These are phyloP conservation scores for Cladophialophora yegresii DNA, from an alignment of 2,329 filamentous ascomycete genomes.

Conservation along the genomic window DNA sequence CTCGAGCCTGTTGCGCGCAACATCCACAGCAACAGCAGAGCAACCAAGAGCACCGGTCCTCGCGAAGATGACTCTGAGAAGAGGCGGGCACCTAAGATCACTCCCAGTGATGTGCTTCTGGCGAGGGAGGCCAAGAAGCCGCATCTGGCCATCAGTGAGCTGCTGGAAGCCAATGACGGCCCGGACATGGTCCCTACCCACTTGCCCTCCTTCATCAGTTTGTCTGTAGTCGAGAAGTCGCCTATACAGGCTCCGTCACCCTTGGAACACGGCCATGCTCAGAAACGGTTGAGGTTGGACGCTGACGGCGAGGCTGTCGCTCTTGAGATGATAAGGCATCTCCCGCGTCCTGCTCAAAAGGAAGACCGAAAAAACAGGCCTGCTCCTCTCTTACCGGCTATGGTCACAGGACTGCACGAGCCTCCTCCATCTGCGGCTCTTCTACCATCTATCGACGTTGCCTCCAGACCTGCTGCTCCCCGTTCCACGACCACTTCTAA, in stretches of 20 bases:
- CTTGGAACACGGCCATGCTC: slow-evolving; percentile 39
- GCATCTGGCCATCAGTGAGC: slow-evolving; percentile 40
- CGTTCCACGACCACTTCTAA: slow-evolving; percentile 33
- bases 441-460: slow-evolving; percentile 62
- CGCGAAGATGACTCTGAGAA: slow-evolving; percentile 24
- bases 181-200: slow-evolving; percentile 44
- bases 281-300: slow-evolving; percentile 50
- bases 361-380: slow-evolving; percentile 48
- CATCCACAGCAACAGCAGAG: slow-evolving; percentile 42
- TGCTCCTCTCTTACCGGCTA: slow-evolving; percentile 48
- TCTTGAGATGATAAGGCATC: slow-evolving; percentile 47
- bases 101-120: slow-evolving; percentile 33
- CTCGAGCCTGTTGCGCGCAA: slow-evolving; percentile 48
- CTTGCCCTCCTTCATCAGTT: slow-evolving; percentile 50
- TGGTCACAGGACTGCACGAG: slow-evolving; percentile 63
- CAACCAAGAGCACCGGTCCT: slow-evolving; percentile 12
- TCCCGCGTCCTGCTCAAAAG: slow-evolving; percentile 52
- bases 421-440: slow-evolving; percentile 63
- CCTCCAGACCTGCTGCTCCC: slow-evolving; percentile 32
- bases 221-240: slow-evolving; percentile 49
- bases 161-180: slow-evolving; percentile 44
- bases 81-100: slow-evolving; percentile 30
- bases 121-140: slow-evolving; percentile 37
- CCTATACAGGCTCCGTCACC: slow-evolving; percentile 32
- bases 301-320: slow-evolving; percentile 44